These are phyloP conservation scores for Trematosphaeria pertusa DNA, from an alignment of 2,329 filamentous ascomycete species.

Conservation along the genomic window DNA sequence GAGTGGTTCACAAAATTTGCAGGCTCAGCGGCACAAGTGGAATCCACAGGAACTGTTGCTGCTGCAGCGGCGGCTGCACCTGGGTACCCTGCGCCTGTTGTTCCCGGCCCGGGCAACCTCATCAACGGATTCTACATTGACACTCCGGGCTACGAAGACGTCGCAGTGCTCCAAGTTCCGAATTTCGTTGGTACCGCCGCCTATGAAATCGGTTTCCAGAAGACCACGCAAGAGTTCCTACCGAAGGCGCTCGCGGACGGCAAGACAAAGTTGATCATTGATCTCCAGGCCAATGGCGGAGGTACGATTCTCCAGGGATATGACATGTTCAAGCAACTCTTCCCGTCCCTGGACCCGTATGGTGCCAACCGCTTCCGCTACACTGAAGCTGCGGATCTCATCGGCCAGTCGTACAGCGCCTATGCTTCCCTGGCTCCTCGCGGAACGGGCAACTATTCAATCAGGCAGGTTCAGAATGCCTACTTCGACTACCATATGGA, in stretches of 20 bases:
- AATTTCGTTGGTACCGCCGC: conserved; percentile 46
- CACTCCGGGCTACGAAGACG: conserved; percentile 51
- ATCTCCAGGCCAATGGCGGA: conserved; percentile 66
- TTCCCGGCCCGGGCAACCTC: conserved; percentile 47
- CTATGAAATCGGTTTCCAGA: conserved; percentile 45
- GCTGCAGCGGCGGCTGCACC: conserved; percentile 34
- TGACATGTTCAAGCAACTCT: conserved; percentile 66
- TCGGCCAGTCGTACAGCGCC: conserved; percentile 51
- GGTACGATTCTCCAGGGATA: conserved; percentile 66
- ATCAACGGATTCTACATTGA: conserved; percentile 57
- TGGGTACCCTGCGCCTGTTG: conserved; percentile 53
- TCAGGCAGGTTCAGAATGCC: conserved; percentile 46
- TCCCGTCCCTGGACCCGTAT: conserved; percentile 58
- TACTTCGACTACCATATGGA: conserved; percentile 58
- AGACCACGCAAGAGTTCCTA: conserved; percentile 50
- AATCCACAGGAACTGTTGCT: conserved; percentile 15
- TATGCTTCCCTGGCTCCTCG: conserved; percentile 43
- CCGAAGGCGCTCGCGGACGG: conserved; percentile 54
- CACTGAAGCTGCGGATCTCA: conserved; percentile 53
- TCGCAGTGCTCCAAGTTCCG: conserved; percentile 53
- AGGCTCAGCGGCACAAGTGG: conserved; percentile 2
- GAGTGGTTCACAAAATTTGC: conserved; percentile 31
- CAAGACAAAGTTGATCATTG: conserved; percentile 67
- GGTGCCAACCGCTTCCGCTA: conserved; percentile 61
- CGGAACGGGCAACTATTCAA: conserved; percentile 43